phyloP scores from a whole-genome alignment of 2,329 filamentous ascomycete genomes.

The Dendryphion nanum region DNA sequence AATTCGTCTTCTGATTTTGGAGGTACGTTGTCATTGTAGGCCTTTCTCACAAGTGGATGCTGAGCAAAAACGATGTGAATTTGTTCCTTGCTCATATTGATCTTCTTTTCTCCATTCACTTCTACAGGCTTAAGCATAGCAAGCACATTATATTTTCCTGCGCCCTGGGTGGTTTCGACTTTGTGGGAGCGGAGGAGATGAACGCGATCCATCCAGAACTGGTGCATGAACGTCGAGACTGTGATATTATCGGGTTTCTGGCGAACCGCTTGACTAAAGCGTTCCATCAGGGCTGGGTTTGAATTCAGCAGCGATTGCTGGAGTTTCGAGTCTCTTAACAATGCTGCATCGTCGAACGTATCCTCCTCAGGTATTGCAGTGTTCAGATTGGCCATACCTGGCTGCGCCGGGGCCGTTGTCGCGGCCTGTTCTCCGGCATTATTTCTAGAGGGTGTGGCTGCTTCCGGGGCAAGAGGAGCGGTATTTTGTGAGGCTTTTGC shows the following conservation, averaged over 20 bases:
- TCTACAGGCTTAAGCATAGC: slow-evolving; percentile 81
- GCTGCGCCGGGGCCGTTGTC: slow-evolving; percentile 75
- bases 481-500: slow-evolving; percentile 52
- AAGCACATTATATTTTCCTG: slow-evolving; percentile 90
- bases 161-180: slow-evolving; percentile 81
- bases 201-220: slow-evolving; percentile 91
- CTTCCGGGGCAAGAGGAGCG: slow-evolving; percentile 35
- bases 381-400: slow-evolving; percentile 43
- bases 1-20: slow-evolving; percentile 78
- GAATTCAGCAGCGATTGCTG: slow-evolving; percentile 87
- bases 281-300: slow-evolving; percentile 71
- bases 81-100: slow-evolving; percentile 88
- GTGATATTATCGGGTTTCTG: slow-evolving; percentile 84
- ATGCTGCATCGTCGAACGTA: slow-evolving; percentile 77
- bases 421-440: slow-evolving; percentile 54
- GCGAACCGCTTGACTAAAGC: slow-evolving; percentile 79
- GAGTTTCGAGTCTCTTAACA: slow-evolving; percentile 75
- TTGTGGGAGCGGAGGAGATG: slow-evolving; percentile 86
- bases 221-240: slow-evolving; percentile 76
- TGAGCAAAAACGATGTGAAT: slow-evolving; percentile 91
- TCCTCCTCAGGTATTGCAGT: slow-evolving; percentile 51
- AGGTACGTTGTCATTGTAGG: slow-evolving; percentile 86
- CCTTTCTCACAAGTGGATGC: slow-evolving; percentile 83
- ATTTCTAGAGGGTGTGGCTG: slow-evolving; percentile 22
- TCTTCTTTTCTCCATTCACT: slow-evolving; percentile 65